Conservation (phyloP, 495 filamentous ascomycete genomes). For the Lasiosphaeria hispida region DNA sequence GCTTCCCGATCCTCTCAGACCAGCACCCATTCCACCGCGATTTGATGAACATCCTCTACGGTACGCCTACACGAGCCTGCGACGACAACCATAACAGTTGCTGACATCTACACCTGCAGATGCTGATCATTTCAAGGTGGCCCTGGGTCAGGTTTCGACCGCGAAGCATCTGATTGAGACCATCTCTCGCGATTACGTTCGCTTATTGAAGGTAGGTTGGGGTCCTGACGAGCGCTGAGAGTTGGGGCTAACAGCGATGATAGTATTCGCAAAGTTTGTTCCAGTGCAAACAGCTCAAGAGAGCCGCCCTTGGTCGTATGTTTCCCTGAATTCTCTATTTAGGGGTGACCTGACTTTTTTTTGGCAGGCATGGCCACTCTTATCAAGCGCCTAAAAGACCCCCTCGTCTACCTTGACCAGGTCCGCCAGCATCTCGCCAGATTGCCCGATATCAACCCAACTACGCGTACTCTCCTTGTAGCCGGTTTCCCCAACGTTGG, state of each 20-base stretch:
- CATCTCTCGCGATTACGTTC: conserved; percentile 89
- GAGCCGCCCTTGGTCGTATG: conserved; percentile 64
- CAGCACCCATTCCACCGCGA: conserved; percentile 92
- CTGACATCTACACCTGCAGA: conserved; percentile 66
- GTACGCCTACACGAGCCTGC: conserved; percentile 1
- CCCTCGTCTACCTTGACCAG: conserved; percentile 93
- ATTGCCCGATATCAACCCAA: conserved; percentile 96
- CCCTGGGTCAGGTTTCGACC: conserved; percentile 91
- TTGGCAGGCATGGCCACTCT: conserved; percentile 72
- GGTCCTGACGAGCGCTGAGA: conserved; percentile 3
- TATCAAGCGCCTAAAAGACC: conserved; percentile 87
- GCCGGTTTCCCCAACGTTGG: conserved; percentile 98
- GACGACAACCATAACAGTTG: conserved; percentile 40
- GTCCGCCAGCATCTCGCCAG: conserved; percentile 96
- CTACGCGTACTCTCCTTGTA: conserved; percentile 89
- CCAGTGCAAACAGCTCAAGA: conserved; percentile 53
- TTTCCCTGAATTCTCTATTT: too few species aligned
- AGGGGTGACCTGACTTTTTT: too few species aligned
- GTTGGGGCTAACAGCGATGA: conserved; percentile 10
- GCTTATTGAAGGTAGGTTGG: conserved; percentile 55
- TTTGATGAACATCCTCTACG: conserved; percentile 62
- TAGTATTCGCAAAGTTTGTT: conserved; percentile 96
- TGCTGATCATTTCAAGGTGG: conserved; percentile 97
- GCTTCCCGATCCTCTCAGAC: conserved; percentile 90
- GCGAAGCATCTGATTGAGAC: conserved; percentile 96